Percentiles rank a stretch among this genome's conserved stretches.
phyloP scores from a whole-genome alignment of 1,284 basidiomycete genomes.

The Clitocybe nebularis region DNA sequence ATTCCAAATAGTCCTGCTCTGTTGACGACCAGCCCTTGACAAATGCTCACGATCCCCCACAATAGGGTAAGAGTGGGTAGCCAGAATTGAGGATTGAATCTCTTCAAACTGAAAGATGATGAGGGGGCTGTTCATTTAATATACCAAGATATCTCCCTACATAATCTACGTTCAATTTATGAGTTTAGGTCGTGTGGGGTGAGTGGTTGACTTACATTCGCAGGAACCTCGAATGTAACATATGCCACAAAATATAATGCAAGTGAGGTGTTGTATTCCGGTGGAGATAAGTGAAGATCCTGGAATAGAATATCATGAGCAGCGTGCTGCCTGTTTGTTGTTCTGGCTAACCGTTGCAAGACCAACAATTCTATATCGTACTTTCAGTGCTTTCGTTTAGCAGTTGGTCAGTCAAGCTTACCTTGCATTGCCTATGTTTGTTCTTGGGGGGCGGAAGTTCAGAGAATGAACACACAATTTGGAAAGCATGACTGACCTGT shows the following conservation, averaged over 20 bases:
- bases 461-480: neutral
- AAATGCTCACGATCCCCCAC: slow-evolving; percentile 59
- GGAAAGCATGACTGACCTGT: slow-evolving; percentile 37
- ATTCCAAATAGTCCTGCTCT: slow-evolving; percentile 54
- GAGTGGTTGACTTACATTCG: slow-evolving; percentile 46
- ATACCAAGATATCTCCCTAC: slow-evolving; percentile 22
- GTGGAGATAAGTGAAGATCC: slow-evolving; percentile 44
- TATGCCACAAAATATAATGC: slow-evolving; percentile 67
- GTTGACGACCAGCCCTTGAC: slow-evolving; percentile 56
- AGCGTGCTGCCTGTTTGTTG: neutral
- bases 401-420: no score
- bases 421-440: slow-evolving; percentile 70
- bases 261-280: slow-evolving; percentile 58
- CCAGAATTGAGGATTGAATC: slow-evolving; percentile 56
- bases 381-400: no score
- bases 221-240: slow-evolving; percentile 66
- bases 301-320: slow-evolving; percentile 17
- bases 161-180: slow-evolving; percentile 31
- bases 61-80: slow-evolving; percentile 53
- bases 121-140: neutral
- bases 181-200: neutral
- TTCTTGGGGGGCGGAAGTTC: slow-evolving; percentile 27
- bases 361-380: slow-evolving; percentile 47
- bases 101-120: slow-evolving; percentile 41
- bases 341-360: slow-evolving; percentile 32